Evolutionary conservation across 2,329 filamentous ascomycete genomes (phyloP).

Genomic region (Pezicula radicicola): DNA sequence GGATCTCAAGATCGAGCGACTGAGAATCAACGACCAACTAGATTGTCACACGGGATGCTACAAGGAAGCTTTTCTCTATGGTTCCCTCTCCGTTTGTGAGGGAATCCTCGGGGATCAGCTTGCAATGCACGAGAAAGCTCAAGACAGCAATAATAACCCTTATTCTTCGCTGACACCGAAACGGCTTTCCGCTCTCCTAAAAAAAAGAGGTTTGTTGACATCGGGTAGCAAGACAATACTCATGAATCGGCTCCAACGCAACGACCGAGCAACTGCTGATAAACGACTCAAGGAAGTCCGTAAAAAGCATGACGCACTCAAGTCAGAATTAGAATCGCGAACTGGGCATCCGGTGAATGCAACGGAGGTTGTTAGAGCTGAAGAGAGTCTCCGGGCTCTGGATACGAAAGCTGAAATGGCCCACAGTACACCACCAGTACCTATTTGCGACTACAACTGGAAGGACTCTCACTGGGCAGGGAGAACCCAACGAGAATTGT

Average conservation of each 20-base stretch:
- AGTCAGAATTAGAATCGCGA: conserved; percentile 5
- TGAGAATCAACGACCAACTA: conserved; percentile 11
- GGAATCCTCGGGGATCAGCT: not conserved
- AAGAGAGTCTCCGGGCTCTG: no score
- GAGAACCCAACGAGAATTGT: conserved; percentile 9
- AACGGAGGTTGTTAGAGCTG: no score
- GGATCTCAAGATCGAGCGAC: conserved; percentile 11
- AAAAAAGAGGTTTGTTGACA: conserved; percentile 1
- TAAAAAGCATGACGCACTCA: not conserved
- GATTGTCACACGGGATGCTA: conserved; percentile 3
- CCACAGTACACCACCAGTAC: not conserved
- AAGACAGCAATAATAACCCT: not conserved
- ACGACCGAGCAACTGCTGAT: conserved; percentile 3
- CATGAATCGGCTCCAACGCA: conserved; percentile 2
- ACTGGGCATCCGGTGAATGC: conserved; percentile 9
- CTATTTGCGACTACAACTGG: conserved; percentile 14
- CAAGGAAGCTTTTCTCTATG: not conserved
- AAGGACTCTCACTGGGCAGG: conserved; percentile 17
- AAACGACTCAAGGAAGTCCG: not conserved
- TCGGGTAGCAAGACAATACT: not conserved
- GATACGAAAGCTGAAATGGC: no score
- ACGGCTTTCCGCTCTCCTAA: not conserved
- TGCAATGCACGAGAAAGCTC: not conserved
- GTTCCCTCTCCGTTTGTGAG: not conserved
- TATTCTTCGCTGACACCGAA: not conserved